Evolutionary conservation across 2,329 filamentous ascomycete genomes (phyloP), one percentile per base, ranked within the genome.

Genomic region (Talaromyces marneffei): DNA sequence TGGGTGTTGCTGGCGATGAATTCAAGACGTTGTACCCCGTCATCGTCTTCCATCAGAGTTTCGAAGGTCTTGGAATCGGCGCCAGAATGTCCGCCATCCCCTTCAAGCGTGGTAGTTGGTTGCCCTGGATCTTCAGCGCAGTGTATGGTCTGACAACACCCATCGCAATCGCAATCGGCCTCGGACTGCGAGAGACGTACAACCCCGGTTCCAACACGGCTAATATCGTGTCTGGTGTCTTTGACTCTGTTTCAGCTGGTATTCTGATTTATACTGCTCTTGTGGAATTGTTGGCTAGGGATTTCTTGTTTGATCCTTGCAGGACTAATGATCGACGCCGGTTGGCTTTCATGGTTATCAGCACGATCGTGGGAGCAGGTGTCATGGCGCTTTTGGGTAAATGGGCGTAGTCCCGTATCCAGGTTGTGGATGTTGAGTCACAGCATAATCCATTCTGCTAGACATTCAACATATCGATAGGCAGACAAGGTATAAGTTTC

Each of bases 51-150:
- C 85, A 87, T 66, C 85, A 87, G 67, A 80, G 82, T 10, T 87
- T 87, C 62, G 85, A 87, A 66, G 84, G 85, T 56, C 79, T 87
- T 0, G 85, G 84, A 71, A 83, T 87, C 39, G 85, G 85, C 14
- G 82, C 84, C 0, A 78, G 85, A 54, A 80, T 87, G 70, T 82
- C 82, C 4, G 78, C 80, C 23, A 84, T 86, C 20, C 82, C 79
- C 0, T 84, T 82, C 67, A 77, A 77, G 5, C 70, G 67, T 16
- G 69, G 72, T 0, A 71, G 66, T 35, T 81, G 76, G 77, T 66
- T 83, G 53, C 81, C 82, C 0, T 84, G 80, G 79, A 55, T 74
- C 0, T 70, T 84, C 0, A 82, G 80, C 63, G 31, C 72, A 0
- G 76, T 74, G 0, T 84, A 83, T 63, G 80, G 80, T 0, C 64